These are phyloP conservation scores for Hypoxylon intermedium DNA, from an alignment of 495 filamentous ascomycete species.

Conservation along the genomic window DNA sequence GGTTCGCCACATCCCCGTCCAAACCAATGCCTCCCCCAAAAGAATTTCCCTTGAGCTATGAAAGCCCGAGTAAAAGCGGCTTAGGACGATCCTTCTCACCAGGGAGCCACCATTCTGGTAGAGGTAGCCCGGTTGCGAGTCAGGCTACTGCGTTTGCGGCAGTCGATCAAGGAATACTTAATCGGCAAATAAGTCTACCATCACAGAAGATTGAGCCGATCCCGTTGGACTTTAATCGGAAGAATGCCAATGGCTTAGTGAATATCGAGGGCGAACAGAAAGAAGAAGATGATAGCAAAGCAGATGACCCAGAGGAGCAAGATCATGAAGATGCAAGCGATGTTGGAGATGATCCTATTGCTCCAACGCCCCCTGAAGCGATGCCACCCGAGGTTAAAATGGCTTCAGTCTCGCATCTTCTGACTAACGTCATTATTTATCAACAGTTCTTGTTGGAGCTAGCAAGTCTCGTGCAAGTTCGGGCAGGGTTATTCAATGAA, in stretches of 20 bases:
- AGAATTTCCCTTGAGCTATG: constrained; percentile 41
- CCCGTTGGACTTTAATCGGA: constrained; percentile 47
- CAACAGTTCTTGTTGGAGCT: constrained; percentile 91
- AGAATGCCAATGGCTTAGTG: constrained; percentile 28
- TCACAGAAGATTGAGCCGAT: constrained; percentile 48
- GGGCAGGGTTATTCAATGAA: constrained; percentile 86
- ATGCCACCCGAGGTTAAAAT: constrained; percentile 49
- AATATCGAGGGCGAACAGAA: constrained; percentile 33
- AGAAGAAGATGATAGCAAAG: constrained; percentile 22
- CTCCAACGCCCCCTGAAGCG: constrained; percentile 28
- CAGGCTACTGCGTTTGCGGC: constrained; percentile 60
- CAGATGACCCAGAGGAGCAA: constrained; percentile 43
- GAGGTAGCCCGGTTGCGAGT: constrained; percentile 43
- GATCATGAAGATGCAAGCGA: constrained; percentile 52
- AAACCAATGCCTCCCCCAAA: constrained; percentile 43
- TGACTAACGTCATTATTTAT: constrained; percentile 78
- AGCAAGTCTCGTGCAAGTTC: constrained; percentile 82
- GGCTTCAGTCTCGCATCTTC: constrained; percentile 81
- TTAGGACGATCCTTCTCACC: constrained; percentile 49
- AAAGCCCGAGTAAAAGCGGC: constrained; percentile 41
- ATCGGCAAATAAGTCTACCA: constrained; percentile 51
- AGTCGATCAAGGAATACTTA: constrained; percentile 61
- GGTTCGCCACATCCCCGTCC: constrained; percentile 39
- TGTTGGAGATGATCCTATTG: constrained; percentile 39
- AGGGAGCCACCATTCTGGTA: constrained; percentile 38